These are phyloP conservation scores for Medicago lupulina DNA, from an alignment of 306 rosid genomes.

Conservation along the genomic window DNA sequence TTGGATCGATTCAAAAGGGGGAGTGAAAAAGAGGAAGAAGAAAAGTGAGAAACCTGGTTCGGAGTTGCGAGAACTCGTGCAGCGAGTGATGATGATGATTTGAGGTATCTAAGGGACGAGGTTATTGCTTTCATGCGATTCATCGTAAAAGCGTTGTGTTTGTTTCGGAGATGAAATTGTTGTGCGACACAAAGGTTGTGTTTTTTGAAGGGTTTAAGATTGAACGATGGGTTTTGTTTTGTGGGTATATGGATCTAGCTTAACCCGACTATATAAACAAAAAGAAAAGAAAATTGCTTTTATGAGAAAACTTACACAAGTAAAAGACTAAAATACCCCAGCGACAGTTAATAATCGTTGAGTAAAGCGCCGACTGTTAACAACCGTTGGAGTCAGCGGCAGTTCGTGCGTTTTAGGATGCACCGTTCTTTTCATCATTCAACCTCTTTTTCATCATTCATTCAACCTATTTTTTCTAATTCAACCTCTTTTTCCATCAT, in stretches of 20 bases:
- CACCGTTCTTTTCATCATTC: too few relatives aligned
- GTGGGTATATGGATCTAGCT: not conserved
- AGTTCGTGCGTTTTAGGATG: too few relatives aligned
- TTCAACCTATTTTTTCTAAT: too few relatives aligned
- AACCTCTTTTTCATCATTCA: too few relatives aligned
- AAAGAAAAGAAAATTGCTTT: too few relatives aligned
- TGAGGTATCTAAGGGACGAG: slow-evolving; percentile 51
- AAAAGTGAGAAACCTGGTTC: slow-evolving; percentile 60
- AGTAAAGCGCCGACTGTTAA: too few relatives aligned
- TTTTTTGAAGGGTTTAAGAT: slow-evolving; percentile 32
- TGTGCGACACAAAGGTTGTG: not conserved
- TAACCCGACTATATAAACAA: too few relatives aligned
- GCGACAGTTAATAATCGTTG: too few relatives aligned
- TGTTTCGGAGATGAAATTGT: not conserved
- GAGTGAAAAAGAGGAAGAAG: slow-evolving; percentile 41
- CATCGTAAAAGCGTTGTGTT: slow-evolving; percentile 42
- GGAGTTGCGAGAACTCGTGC: slow-evolving; percentile 43
- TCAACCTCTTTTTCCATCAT: too few relatives aligned
- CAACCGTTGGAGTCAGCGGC: too few relatives aligned
- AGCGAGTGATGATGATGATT: slow-evolving; percentile 42
- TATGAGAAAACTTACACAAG: too few relatives aligned
- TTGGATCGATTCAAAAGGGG: slow-evolving; percentile 43
- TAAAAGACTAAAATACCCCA: too few relatives aligned
- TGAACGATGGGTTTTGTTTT: slow-evolving; percentile 3
- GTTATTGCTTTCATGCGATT: slow-evolving; percentile 58